phyloP scores from a whole-genome alignment of 2,329 filamentous ascomycete genomes.

The Leptosphaerulina australis region DNA sequence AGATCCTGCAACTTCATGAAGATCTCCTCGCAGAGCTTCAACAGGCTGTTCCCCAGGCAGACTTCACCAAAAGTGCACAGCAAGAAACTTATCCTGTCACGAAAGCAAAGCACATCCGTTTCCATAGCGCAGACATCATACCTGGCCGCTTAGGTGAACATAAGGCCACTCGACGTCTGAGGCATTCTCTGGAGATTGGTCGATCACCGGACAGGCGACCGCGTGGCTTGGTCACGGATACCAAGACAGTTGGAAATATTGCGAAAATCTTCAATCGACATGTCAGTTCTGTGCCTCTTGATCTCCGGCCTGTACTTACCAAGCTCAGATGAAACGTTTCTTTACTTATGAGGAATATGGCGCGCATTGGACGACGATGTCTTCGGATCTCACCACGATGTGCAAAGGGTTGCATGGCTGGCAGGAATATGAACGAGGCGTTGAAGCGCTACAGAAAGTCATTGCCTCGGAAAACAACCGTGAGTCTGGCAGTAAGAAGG shows the following conservation, averaged over 20 bases:
- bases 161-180: conserved; percentile 43
- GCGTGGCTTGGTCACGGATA: conserved; percentile 54
- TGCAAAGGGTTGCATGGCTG: conserved; percentile 73
- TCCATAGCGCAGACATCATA: conserved; percentile 56
- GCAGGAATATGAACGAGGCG: conserved; percentile 80
- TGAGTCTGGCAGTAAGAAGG: conserved; percentile 70
- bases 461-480: conserved; percentile 72
- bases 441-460: conserved; percentile 80
- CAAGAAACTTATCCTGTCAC: conserved; percentile 42
- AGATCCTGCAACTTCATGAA: conserved; percentile 84
- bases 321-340: conserved; percentile 74
- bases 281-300: conserved; percentile 44
- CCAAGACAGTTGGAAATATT: conserved; percentile 60
- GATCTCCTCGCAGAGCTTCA: conserved; percentile 78
- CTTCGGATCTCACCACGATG: conserved; percentile 73
- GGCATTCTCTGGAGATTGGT: conserved; percentile 56
- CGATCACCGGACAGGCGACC: conserved; percentile 49
- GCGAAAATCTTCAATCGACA: conserved; percentile 60
- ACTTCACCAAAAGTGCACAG: conserved; percentile 48
- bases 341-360: conserved; percentile 91
- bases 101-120: conserved; percentile 53
- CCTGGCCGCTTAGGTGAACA: conserved; percentile 47
- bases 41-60: conserved; percentile 69
- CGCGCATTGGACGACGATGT: conserved; percentile 85
- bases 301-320: conserved; percentile 37